These are phyloP conservation scores for Vigna nakashimae DNA, from an alignment of 306 rosid species.

Conservation along the genomic window DNA sequence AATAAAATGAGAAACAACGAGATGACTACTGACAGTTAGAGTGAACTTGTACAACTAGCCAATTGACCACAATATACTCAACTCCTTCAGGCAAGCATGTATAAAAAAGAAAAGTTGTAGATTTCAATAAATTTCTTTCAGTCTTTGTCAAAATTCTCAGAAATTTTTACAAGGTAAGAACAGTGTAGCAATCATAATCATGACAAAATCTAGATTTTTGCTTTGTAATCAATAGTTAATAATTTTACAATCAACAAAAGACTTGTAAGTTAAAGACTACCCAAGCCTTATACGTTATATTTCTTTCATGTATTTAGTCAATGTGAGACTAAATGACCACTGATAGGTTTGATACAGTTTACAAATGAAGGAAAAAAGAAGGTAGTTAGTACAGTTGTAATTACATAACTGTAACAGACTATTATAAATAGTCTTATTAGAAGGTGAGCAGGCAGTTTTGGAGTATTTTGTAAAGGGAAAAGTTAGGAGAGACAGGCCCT, in stretches of 20 bases:
- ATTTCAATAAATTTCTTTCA: not conserved
- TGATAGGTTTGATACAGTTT: no score
- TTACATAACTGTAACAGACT: no score
- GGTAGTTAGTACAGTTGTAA: no score
- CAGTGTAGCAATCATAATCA: not conserved
- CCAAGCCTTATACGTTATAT: no score
- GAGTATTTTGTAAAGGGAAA: no score
- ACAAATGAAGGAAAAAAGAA: no score
- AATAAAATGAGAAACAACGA: slow-evolving; percentile 14
- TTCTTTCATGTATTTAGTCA: no score
- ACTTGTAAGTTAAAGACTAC: no score
- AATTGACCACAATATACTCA: slow-evolving; percentile 14
- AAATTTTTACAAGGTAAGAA: not conserved
- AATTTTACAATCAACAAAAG: not conserved
- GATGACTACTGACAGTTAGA: not conserved
- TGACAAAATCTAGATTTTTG: not conserved
- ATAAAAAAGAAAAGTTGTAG: slow-evolving; percentile 11
- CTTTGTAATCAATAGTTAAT: slow-evolving; percentile 15
- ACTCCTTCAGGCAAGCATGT: slow-evolving; percentile 6
- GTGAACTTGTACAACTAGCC: slow-evolving; percentile 31
- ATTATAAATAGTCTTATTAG: no score
- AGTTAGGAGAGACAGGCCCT: no score
- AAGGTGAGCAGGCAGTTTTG: no score
- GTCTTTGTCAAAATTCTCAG: slow-evolving; percentile 20
- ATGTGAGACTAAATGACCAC: no score